These are phyloP conservation scores for Apiospora arundinis DNA, from an alignment of 2,329 filamentous ascomycete genomes.

Conservation along the genomic window DNA sequence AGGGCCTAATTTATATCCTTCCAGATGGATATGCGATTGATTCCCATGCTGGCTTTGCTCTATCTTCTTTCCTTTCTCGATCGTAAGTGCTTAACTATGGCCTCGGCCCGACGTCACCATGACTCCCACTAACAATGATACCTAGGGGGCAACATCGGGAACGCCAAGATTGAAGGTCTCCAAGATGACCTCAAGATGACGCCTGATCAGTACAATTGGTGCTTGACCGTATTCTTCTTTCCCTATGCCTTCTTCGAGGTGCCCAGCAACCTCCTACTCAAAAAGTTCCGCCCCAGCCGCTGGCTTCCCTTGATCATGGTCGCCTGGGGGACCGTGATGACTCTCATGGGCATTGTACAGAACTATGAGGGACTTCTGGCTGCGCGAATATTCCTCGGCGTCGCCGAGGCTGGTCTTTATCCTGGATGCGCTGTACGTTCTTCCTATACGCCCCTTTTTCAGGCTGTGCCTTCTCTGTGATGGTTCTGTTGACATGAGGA, in stretches of 20 bases:
- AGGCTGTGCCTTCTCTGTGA: not conserved
- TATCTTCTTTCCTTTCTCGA: conserved; percentile 76
- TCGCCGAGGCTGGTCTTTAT: conserved; percentile 41
- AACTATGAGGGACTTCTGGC: conserved; percentile 54
- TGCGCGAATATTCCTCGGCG: conserved; percentile 56
- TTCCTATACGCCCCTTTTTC: not conserved
- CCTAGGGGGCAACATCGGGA: conserved; percentile 66
- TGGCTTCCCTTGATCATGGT: conserved; percentile 80
- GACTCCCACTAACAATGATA: conserved; percentile 17
- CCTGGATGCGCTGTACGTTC: conserved; percentile 40
- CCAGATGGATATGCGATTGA: conserved; percentile 58
- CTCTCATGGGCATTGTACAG: conserved; percentile 58
- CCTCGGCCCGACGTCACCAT: not conserved
- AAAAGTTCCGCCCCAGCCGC: conserved; percentile 72
- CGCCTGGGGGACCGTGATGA: conserved; percentile 48
- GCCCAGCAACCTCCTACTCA: conserved; percentile 79
- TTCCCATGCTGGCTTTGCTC: conserved; percentile 69
- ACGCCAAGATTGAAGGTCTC: conserved; percentile 69
- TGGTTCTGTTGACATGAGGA: not conserved
- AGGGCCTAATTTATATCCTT: not conserved
- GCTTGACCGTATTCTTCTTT: conserved; percentile 78
- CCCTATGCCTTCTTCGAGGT: conserved; percentile 79
- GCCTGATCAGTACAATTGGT: conserved; percentile 21
- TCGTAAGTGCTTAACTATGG: conserved; percentile 40
- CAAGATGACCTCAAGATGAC: conserved; percentile 56